These are phyloP conservation scores for Massospora cicadina DNA, from an alignment of 371 early-diverging fungal species.

Conservation along the genomic window DNA sequence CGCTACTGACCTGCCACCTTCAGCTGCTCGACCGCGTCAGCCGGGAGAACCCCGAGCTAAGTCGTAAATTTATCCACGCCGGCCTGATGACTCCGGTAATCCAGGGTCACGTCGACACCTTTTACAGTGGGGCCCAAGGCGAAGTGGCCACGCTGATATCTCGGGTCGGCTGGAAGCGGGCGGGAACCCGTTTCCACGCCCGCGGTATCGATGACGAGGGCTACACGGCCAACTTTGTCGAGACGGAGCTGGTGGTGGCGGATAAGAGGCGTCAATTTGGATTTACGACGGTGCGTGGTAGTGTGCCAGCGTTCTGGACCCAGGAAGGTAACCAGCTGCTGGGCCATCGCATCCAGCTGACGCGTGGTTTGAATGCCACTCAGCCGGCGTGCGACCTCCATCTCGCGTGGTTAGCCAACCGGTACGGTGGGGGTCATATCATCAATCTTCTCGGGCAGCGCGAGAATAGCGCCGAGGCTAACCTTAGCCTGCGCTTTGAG, in stretches of 20 bases:
- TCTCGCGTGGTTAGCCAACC: conserved; percentile 49
- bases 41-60: conserved; percentile 24
- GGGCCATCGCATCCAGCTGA: conserved; percentile 59
- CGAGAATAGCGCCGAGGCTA: conserved; percentile 40
- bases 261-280: conserved; percentile 35
- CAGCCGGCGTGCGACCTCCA: conserved; percentile 65
- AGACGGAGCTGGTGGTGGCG: conserved; percentile 65
- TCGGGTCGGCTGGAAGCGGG: conserved; percentile 79
- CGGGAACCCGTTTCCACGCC: conserved; percentile 82
- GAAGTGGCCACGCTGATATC: conserved; percentile 51
- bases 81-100: conserved; percentile 46
- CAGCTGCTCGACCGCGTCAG: conserved; percentile 52
- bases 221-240: conserved; percentile 95
- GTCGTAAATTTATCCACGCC: conserved; percentile 42
- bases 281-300: conserved; percentile 79
- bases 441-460: conserved; percentile 66
- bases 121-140: conserved; percentile 19
- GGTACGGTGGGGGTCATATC: conserved; percentile 60
- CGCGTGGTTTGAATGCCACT: conserved; percentile 44
- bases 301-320: conserved; percentile 94
- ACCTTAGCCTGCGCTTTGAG: conserved; percentile 48
- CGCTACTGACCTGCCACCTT: conserved; percentile 55
- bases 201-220: conserved; percentile 96
- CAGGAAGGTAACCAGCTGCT: conserved; percentile 75
- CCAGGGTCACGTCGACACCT: conserved; percentile 44